These are phyloP conservation scores for Phylloporus sp. DNA, from an alignment of 768 basidiomycete genomes.

Conservation along the genomic window DNA sequence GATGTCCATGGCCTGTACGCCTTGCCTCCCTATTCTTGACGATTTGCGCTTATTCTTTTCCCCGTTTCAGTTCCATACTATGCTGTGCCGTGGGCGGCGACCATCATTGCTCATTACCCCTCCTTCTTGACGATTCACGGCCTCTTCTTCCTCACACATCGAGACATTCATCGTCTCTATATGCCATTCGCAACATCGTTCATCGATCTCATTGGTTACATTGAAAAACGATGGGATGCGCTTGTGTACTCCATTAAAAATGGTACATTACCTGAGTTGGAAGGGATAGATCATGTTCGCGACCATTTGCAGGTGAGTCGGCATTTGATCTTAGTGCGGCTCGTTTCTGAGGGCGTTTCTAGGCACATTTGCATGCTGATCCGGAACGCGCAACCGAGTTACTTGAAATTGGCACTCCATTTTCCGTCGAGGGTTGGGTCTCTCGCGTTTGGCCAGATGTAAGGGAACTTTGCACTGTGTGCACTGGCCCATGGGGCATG, in stretches of 20 bases:
- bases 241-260: slow-evolving; percentile 14
- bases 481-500: slow-evolving; percentile 11
- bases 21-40: too few species aligned
- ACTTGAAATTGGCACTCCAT: slow-evolving; percentile 9
- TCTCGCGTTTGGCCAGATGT: slow-evolving; percentile 16
- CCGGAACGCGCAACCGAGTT: slow-evolving; percentile 20
- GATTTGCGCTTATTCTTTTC: too few species aligned
- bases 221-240: slow-evolving; percentile 16
- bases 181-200: slow-evolving; percentile 8
- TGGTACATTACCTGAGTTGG: slow-evolving; percentile 15
- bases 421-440: slow-evolving; percentile 14
- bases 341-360: not conserved
- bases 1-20: too few species aligned
- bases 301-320: slow-evolving; percentile 10
- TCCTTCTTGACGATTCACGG: slow-evolving; percentile 19
- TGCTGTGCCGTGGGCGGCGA: slow-evolving; percentile 15
- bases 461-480: not conserved
- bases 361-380: slow-evolving; percentile 11
- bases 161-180: not conserved
- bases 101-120: slow-evolving; percentile 9
- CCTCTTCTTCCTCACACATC: too few species aligned
- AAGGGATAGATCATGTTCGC: slow-evolving; percentile 11
- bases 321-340: too few species aligned
- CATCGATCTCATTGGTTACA: slow-evolving; percentile 9
- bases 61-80: slow-evolving; percentile 9